Conservation (phyloP, 1,284 basidiomycete genomes). For the Schizophyllum amplum region DNA sequence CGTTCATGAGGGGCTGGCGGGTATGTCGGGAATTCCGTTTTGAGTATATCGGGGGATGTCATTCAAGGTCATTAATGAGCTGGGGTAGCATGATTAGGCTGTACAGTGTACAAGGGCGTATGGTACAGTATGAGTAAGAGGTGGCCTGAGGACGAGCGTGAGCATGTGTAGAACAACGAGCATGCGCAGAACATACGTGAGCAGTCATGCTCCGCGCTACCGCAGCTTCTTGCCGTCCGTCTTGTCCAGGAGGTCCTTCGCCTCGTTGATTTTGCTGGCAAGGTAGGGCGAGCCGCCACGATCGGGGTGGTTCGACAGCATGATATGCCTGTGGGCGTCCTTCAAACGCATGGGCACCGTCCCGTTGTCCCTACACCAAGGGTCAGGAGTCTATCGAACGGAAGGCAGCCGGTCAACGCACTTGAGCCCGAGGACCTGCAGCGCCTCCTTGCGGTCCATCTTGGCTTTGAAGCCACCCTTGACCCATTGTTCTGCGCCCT, state of each 20-base stretch:
- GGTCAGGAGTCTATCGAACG: constrained; percentile 6
- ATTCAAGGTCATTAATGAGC: not conserved
- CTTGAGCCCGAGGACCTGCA: constrained; percentile 89
- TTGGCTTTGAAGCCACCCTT: constrained; percentile 93
- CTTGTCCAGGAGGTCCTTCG: constrained; percentile 77
- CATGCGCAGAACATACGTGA: not conserved
- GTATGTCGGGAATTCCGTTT: constrained; percentile 20
- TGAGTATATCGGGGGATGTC: constrained; percentile 10
- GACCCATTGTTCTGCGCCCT: constrained; percentile 77
- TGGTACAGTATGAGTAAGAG: not conserved
- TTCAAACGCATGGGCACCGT: constrained; percentile 73
- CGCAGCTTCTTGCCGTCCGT: not conserved
- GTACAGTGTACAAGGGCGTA: not conserved
- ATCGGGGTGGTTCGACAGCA: constrained; percentile 96
- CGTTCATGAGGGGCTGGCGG: constrained; percentile 37
- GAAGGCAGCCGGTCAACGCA: constrained; percentile 33
- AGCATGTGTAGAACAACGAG: no score
- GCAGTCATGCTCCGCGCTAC: not conserved
- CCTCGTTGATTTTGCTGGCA: constrained; percentile 97
- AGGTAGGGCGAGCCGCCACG: constrained; percentile 93
- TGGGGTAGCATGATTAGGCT: not conserved
- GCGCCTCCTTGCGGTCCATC: constrained; percentile 94
- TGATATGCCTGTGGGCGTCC: constrained; percentile 87
- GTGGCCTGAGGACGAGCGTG: not conserved
- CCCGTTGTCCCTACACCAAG: constrained; percentile 37